Conservation (phyloP, 2,329 filamentous ascomycete species). For the Chaetomiaceae sp. region DNA sequence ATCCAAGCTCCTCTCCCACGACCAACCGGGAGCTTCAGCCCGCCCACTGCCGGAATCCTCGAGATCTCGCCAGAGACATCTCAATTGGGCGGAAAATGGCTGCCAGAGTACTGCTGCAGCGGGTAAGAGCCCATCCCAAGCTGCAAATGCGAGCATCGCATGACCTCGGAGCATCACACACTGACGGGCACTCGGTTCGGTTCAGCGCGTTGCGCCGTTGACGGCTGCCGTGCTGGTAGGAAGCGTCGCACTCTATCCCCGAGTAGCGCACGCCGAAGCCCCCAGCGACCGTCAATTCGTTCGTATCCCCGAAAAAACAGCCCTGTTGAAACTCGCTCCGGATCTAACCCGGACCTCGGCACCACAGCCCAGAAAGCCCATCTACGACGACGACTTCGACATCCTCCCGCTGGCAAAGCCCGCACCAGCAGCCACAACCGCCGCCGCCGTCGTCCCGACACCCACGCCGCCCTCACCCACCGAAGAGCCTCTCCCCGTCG, state of each 20-base stretch:
- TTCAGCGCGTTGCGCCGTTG: slow-evolving; percentile 52
- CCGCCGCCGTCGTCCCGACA: slow-evolving; percentile 23
- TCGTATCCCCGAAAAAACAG: neutral
- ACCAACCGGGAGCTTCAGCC: slow-evolving; percentile 12
- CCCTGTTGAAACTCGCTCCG: neutral
- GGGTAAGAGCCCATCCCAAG: slow-evolving; percentile 38
- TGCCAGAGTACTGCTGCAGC: slow-evolving; percentile 55
- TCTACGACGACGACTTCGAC: slow-evolving; percentile 73
- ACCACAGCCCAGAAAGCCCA: slow-evolving; percentile 58
- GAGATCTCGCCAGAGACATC: slow-evolving; percentile 21
- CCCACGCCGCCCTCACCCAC: slow-evolving; percentile 26
- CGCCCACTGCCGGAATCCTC: slow-evolving; percentile 13
- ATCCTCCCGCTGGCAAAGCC: slow-evolving; percentile 35
- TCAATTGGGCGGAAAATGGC: slow-evolving; percentile 55
- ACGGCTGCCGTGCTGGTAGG: slow-evolving; percentile 49
- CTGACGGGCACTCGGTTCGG: slow-evolving; percentile 8
- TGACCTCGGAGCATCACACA: slow-evolving; percentile 5
- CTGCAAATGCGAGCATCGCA: neutral
- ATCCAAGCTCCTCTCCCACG: slow-evolving; percentile 15
- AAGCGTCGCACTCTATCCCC: slow-evolving; percentile 45
- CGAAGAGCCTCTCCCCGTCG: slow-evolving; percentile 21
- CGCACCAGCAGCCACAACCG: slow-evolving; percentile 25
- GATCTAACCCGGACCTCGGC: slow-evolving; percentile 12
- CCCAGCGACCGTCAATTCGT: slow-evolving; percentile 32
- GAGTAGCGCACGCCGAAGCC: slow-evolving; percentile 49